These are phyloP conservation scores for Sphaerostilbella broomeana DNA, from an alignment of 2,329 filamentous ascomycete genomes.

Conservation along the genomic window DNA sequence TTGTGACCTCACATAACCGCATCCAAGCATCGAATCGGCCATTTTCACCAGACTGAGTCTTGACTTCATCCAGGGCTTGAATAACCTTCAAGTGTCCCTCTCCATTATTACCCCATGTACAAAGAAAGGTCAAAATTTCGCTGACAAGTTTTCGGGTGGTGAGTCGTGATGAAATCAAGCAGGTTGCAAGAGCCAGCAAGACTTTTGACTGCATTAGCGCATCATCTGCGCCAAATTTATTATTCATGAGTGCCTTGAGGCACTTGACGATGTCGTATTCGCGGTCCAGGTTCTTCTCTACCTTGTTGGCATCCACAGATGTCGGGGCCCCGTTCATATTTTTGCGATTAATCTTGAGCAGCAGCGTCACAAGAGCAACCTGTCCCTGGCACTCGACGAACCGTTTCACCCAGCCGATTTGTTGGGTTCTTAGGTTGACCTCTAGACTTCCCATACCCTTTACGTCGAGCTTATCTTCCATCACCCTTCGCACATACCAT, in stretches of 20 bases:
- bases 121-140: constrained; percentile 92
- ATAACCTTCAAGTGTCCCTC: constrained; percentile 90
- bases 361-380: constrained; percentile 87
- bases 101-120: constrained; percentile 79
- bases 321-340: constrained; percentile 69
- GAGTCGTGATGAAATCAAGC: constrained; percentile 78
- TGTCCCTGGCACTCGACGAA: constrained; percentile 98
- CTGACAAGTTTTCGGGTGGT: constrained; percentile 92
- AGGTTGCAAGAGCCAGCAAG: constrained; percentile 78
- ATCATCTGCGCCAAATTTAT: constrained; percentile 97
- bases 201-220: constrained; percentile 85
- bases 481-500: constrained; percentile 95
- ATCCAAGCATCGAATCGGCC: constrained; percentile 98
- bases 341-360: constrained; percentile 88
- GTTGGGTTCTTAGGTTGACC: constrained; percentile 91
- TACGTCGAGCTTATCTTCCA: constrained; percentile 88
- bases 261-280: constrained; percentile 99
- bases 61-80: constrained; percentile 87
- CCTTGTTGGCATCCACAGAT: constrained; percentile 49
- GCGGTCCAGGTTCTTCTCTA: constrained; percentile 76
- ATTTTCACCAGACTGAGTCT: constrained; percentile 80
- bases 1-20: constrained; percentile 93
- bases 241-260: constrained; percentile 96
- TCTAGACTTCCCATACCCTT: constrained; percentile 90
- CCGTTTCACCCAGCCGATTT: constrained; percentile 93